These are phyloP conservation scores for Candida nitratophila DNA, from an alignment of 805 yeast species.

Conservation along the genomic window DNA sequence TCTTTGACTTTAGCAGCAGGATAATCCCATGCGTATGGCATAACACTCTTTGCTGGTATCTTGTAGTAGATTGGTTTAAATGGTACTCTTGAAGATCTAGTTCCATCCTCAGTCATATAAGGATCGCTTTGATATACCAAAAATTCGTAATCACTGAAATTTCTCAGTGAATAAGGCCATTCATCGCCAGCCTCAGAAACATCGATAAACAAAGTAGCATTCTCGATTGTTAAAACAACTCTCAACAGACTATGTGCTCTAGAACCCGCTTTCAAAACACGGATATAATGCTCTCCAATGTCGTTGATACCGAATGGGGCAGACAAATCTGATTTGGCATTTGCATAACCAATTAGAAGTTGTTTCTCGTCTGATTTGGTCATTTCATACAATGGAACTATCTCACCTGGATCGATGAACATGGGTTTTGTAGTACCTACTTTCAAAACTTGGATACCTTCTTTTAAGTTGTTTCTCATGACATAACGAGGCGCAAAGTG, in stretches of 20 bases:
- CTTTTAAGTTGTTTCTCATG: constrained; percentile 52
- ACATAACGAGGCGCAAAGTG: constrained; percentile 80
- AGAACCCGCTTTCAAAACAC: constrained; percentile 53
- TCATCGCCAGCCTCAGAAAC: constrained; percentile 61
- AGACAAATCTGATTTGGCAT: constrained; percentile 64
- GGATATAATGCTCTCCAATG: constrained; percentile 73
- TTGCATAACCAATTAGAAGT: constrained; percentile 50
- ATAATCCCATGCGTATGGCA: constrained; percentile 98
- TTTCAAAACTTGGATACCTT: constrained; percentile 55
- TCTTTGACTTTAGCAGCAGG: constrained; percentile 88
- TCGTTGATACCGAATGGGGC: constrained; percentile 82
- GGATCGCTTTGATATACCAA: constrained; percentile 85
- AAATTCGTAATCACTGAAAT: constrained; percentile 84
- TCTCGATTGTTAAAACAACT: constrained; percentile 69
- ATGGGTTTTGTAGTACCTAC: constrained; percentile 53
- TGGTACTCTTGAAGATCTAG: constrained; percentile 42
- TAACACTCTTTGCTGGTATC: constrained; percentile 83
- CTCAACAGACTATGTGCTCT: constrained; percentile 62
- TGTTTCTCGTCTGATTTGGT: constrained; percentile 52
- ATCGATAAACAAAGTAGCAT: constrained; percentile 74
- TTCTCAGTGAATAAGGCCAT: constrained; percentile 93
- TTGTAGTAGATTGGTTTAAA: constrained; percentile 76
- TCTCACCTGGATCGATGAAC: constrained; percentile 37
- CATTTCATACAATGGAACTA: constrained; percentile 59
- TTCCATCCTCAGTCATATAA: constrained; percentile 54